These are phyloP conservation scores for Escovopsis weberi DNA, from an alignment of 2,329 filamentous ascomycete genomes.

Conservation along the genomic window DNA sequence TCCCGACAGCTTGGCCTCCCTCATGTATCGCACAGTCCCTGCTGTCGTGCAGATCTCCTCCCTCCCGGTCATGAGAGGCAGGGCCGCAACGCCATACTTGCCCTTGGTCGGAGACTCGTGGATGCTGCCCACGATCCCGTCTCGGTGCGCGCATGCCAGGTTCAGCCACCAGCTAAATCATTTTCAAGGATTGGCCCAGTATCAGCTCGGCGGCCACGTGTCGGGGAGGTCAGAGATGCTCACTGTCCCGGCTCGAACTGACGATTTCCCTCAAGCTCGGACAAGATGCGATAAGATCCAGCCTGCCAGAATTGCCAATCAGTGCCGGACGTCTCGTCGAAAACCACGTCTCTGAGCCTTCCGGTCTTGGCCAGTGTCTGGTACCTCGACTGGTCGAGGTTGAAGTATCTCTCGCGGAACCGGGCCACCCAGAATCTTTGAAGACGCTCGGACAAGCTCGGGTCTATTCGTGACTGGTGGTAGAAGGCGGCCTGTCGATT, in stretches of 20 bases:
- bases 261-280: conserved; percentile 25
- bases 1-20: conserved; percentile 27
- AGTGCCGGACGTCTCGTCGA: conserved; percentile 18
- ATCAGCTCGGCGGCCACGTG: background rate
- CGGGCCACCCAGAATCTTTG: conserved; percentile 28
- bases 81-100: conserved; percentile 28
- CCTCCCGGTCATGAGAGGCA: conserved; percentile 36
- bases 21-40: conserved; percentile 27
- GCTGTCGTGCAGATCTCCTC: conserved; percentile 26
- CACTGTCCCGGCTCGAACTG: conserved; percentile 35
- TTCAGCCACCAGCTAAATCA: conserved; percentile 41
- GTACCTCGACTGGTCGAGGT: conserved; percentile 30
- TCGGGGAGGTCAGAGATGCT: conserved; percentile 9
- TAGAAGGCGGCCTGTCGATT: conserved; percentile 14
- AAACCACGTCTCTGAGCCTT: conserved; percentile 25
- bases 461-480: conserved; percentile 19
- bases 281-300: conserved; percentile 18
- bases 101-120: conserved; percentile 31
- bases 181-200: no score
- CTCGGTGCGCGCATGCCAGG: conserved; percentile 38
- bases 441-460: conserved; percentile 23
- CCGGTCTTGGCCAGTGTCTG: conserved; percentile 21
- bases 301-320: conserved; percentile 23
- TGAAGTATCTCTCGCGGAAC: conserved; percentile 29
- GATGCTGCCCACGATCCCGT: conserved; percentile 35